Base-by-base conservation (phyloP, 345 rosid genomes). In the Rhizophora apiculata region DNA sequence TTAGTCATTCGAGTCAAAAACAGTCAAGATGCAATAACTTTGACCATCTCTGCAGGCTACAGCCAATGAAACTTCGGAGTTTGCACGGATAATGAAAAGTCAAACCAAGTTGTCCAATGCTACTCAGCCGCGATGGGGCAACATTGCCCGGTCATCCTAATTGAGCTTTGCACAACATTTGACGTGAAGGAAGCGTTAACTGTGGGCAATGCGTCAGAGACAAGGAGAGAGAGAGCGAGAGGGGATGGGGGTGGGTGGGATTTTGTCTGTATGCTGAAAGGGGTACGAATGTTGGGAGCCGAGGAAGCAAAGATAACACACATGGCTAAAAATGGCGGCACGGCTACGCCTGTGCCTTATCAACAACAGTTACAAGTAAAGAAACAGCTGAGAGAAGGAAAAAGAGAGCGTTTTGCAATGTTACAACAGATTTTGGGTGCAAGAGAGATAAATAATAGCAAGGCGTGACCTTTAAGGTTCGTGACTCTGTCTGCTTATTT, bases 221-320 rank as follows among this genome's bases (percentile, higher is more conserved):
- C 5, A 13, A 15, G 5, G 49, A 13, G 18, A 43, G 49, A 43
- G 46, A 39, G 46, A 69, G 77, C 21, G 43, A 19, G 46, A 39
- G 49, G 67, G 75, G 29, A 30, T 20, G 16, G n/a, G 63, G n/a
- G 67, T 37, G 55, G 24, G 54, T 20, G 39, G 65, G 63, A 26
- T 65, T 80, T 86, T 91, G 95, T 86, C 86, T 73, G 73, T 82
- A 87, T 85, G 72, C 76, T 48, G 60, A 78, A 85, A 76, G 84
- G 73, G 72, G 88, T 74, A 75, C 87, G 85, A 83, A 86, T 91
- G 93, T 86, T 83, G 88, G 91, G 79, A 79, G 88, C 89, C 22
- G 74, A 80, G 88, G 90, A 91, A 91, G 78, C 96, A 85, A 79
- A 79, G 73, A 76, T 52, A 78, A 78, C 73, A 67, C 76, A 56